phyloP scores from a whole-genome alignment of 1,284 basidiomycete species.

The Rhodotorula glutinis region DNA sequence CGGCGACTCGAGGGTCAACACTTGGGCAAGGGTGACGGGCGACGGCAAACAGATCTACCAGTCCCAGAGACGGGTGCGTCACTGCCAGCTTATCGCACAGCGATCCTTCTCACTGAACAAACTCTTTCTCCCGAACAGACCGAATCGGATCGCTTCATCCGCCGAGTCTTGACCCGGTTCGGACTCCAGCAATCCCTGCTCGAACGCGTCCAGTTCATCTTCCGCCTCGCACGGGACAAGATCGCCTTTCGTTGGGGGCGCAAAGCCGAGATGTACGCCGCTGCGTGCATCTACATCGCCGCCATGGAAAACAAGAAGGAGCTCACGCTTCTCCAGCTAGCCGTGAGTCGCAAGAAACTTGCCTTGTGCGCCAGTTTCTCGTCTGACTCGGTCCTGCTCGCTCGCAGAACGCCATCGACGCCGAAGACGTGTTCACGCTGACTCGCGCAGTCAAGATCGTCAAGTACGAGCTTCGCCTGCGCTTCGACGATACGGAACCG shows the following conservation, averaged over 20 bases:
- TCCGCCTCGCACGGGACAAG: conserved; percentile 9
- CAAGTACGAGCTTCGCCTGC: conserved; percentile 34
- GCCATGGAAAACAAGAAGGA: conserved; percentile 12
- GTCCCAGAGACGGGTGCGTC: conserved; percentile 19
- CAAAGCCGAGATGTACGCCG: conserved; percentile 14
- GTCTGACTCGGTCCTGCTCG: too few species aligned
- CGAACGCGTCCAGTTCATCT: conserved; percentile 5
- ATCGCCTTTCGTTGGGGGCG: conserved; percentile 30
- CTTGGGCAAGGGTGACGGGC: conserved; percentile 10
- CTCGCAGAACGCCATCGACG: conserved; percentile 55
- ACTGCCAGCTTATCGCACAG: neutral
- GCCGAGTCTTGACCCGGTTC: conserved; percentile 19
- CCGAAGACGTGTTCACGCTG: conserved; percentile 55
- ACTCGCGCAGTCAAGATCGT: conserved; percentile 50
- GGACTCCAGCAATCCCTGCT: neutral
- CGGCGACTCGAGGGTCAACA: conserved; percentile 7
- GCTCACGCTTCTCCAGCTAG: conserved; percentile 19
- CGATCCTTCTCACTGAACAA: neutral
- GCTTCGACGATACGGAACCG: conserved; percentile 48
- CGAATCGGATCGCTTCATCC: conserved; percentile 13
- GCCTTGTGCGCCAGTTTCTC: too few species aligned
- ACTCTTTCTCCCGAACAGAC: neutral
- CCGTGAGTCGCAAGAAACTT: conserved; percentile 21
- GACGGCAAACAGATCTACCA: conserved; percentile 17
- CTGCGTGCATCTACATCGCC: conserved; percentile 32